A percentile compares a stretch with the other conserved stretches of the same genome.
Evolutionary conservation across 1,284 basidiomycete genomes (phyloP).

Genomic region (Clitocybe nebularis): DNA sequence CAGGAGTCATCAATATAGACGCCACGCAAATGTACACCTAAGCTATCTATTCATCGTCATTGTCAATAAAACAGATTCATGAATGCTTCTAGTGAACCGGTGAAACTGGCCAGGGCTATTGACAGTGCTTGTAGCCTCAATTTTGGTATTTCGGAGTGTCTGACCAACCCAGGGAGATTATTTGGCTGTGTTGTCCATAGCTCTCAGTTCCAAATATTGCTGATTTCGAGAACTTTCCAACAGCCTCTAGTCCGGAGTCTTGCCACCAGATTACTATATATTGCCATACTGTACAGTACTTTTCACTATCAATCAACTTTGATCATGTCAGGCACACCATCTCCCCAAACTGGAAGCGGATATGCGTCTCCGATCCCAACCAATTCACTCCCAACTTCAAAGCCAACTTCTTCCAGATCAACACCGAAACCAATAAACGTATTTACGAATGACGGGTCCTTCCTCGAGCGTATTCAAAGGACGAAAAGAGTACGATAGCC

Average conservation of each 20-base stretch:
- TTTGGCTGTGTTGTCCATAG: too few relatives aligned
- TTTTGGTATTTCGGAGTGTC: too few relatives aligned
- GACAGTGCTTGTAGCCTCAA: too few relatives aligned
- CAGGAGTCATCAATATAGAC: too few relatives aligned
- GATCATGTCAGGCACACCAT: slow-evolving; percentile 12
- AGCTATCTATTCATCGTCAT: too few relatives aligned
- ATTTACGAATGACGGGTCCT: slow-evolving; percentile 25
- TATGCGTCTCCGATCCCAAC: slow-evolving; percentile 13
- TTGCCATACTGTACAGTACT: background rate
- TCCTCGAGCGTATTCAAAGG: slow-evolving; percentile 22
- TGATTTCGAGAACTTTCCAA: background rate
- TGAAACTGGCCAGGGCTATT: background rate
- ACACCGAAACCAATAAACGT: slow-evolving; percentile 21
- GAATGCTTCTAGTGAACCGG: background rate
- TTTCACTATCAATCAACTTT: background rate
- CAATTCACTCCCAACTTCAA: slow-evolving; percentile 12
- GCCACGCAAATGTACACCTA: too few relatives aligned
- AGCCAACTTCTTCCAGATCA: slow-evolving; percentile 12
- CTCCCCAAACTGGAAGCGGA: slow-evolving; percentile 10
- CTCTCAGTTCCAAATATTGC: background rate
- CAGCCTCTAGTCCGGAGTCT: background rate
- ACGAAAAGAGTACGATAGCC: slow-evolving; percentile 15
- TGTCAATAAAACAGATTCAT: too few relatives aligned
- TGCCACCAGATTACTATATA: background rate
- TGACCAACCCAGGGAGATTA: too few relatives aligned